Conservation (phyloP, 805 yeast genomes). For the Cyberlindnera veronae region DNA sequence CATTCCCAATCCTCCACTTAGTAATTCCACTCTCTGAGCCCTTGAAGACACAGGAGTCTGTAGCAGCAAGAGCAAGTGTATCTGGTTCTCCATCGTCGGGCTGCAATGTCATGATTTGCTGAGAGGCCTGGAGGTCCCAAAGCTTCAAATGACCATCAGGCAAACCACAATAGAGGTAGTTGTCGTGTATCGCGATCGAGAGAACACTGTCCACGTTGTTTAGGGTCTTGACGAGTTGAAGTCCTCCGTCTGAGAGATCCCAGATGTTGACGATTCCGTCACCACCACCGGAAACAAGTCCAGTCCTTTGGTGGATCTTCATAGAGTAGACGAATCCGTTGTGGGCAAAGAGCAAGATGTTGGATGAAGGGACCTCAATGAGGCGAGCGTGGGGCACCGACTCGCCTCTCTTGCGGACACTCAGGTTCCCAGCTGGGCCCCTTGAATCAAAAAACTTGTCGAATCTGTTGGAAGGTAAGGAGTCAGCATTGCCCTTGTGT, state of each 20-base stretch:
- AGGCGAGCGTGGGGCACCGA: conserved; percentile 30
- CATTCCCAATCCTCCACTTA: conserved; percentile 48
- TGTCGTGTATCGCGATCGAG: conserved; percentile 59
- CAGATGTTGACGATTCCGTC: conserved; percentile 86
- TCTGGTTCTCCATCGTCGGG: conserved; percentile 38
- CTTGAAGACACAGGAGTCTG: conserved; percentile 56
- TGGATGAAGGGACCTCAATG: conserved; percentile 63
- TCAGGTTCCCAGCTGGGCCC: conserved; percentile 66
- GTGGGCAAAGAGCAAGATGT: conserved; percentile 80
- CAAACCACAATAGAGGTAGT: conserved; percentile 81
- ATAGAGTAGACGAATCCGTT: conserved; percentile 84
- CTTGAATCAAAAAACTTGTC: conserved; percentile 86
- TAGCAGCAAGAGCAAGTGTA: conserved; percentile 57
- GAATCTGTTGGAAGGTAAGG: conserved; percentile 62
- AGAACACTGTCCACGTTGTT: conserved; percentile 69
- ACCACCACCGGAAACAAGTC: conserved; percentile 76
- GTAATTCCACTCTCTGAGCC: conserved; percentile 48
- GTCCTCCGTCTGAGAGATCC: conserved; percentile 40
- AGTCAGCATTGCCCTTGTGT: conserved; percentile 31
- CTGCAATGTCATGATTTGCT: conserved; percentile 47
- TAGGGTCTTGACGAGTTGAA: conserved; percentile 35
- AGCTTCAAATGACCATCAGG: conserved; percentile 71
- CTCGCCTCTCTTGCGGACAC: background rate
- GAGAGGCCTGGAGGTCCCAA: conserved; percentile 85
- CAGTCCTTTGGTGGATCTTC: conserved; percentile 29